Evolutionary conservation across 768 basidiomycete genomes (phyloP).

Genomic region (Mycena venus): DNA sequence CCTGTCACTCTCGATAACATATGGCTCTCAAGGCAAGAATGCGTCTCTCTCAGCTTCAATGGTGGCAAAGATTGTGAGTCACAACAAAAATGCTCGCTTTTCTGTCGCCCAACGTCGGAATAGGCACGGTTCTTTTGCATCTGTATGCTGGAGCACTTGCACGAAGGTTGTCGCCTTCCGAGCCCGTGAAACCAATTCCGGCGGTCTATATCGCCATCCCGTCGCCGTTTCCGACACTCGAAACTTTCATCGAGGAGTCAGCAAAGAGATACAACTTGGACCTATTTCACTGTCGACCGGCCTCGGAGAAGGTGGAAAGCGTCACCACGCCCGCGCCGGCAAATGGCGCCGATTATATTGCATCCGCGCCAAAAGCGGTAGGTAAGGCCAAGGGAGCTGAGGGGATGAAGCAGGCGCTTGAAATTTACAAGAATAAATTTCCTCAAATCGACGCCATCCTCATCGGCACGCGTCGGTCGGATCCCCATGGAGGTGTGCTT

Average conservation of each 20-base stretch:
- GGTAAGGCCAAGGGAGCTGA: conserved; percentile 72
- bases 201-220: conserved; percentile 92
- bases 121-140: conserved; percentile 96
- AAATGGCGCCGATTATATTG: conserved; percentile 36
- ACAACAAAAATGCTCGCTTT: conserved; percentile 1
- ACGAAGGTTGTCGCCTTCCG: conserved; percentile 49
- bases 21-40: conserved; percentile 64
- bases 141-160: conserved; percentile 84
- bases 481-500: conserved; percentile 92
- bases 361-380: conserved; percentile 50
- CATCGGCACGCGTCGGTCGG: conserved; percentile 89
- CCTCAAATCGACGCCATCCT: conserved; percentile 84
- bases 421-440: conserved; percentile 75
- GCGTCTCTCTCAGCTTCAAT: conserved; percentile 93
- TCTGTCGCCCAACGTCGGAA: conserved; percentile 4
- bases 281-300: conserved; percentile 70
- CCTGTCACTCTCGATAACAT: conserved; percentile 27
- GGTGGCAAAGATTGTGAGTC: conserved; percentile 97
- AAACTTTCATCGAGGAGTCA: conserved; percentile 82
- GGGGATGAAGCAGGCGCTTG: conserved; percentile 85
- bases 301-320: conserved; percentile 62
- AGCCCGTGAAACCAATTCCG: conserved; percentile 62
- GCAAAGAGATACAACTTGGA: conserved; percentile 79
- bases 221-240: conserved; percentile 88
- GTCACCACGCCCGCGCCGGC: conserved; percentile 53